phyloP scores from a whole-genome alignment of 2,329 filamentous ascomycete genomes.

The Ilyonectria sp. region DNA sequence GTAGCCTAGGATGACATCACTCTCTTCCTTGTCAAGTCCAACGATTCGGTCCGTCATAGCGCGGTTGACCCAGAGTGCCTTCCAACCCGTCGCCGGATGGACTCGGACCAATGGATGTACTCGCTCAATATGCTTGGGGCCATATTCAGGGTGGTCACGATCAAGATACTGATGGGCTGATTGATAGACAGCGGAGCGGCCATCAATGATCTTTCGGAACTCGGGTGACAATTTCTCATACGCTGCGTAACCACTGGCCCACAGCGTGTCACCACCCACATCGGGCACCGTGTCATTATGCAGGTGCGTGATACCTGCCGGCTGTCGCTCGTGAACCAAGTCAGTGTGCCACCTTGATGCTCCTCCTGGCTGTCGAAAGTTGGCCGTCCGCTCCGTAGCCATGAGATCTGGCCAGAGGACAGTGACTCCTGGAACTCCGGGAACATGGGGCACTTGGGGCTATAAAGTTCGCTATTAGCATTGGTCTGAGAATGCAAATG shows the following conservation, averaged over 20 bases:
- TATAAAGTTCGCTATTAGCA: conserved; percentile 47
- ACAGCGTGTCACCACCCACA: conserved; percentile 79
- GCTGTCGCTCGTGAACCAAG: conserved; percentile 79
- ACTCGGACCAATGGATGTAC: conserved; percentile 78
- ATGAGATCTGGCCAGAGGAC: conserved; percentile 80
- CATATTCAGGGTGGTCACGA: conserved; percentile 71
- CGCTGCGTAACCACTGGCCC: conserved; percentile 79
- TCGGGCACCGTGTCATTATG: conserved; percentile 78
- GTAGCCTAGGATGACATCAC: conserved; percentile 77
- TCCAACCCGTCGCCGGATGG: conserved; percentile 83
- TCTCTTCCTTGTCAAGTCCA: conserved; percentile 78
- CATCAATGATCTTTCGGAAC: conserved; percentile 80
- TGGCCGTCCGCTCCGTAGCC: conserved; percentile 72
- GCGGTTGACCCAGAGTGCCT: conserved; percentile 80
- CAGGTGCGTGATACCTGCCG: conserved; percentile 79
- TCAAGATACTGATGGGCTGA: conserved; percentile 79
- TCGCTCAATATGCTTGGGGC: conserved; percentile 77
- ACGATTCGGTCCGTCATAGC: conserved; percentile 79
- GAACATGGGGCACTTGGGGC: conserved; percentile 81
- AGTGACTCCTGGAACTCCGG: conserved; percentile 74
- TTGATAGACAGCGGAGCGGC: conserved; percentile 74
- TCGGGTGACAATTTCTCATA: conserved; percentile 81
- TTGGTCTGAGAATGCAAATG: not conserved
- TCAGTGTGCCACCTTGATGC: conserved; percentile 80
- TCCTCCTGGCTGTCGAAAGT: conserved; percentile 78